These are phyloP conservation scores for Akanthomyces lecanii DNA, from an alignment of 2,329 filamentous ascomycete genomes.

Conservation along the genomic window DNA sequence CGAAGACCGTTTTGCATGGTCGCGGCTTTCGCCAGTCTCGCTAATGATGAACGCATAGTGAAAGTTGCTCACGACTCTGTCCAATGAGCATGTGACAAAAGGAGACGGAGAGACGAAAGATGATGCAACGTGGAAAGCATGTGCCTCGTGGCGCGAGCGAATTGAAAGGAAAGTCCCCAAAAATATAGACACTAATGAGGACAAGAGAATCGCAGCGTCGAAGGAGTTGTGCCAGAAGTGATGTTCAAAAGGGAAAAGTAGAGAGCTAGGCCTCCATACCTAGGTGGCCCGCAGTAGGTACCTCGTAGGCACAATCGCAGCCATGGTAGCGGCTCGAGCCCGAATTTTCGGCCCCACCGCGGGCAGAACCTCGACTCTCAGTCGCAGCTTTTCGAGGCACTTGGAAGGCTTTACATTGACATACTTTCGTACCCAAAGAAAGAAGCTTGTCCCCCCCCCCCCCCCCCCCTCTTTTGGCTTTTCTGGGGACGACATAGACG, in stretches of 20 bases:
- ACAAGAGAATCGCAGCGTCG: background rate
- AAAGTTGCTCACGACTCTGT: background rate
- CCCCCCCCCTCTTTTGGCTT: slow-evolving; percentile 62
- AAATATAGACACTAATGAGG: background rate
- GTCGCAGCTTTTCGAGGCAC: background rate
- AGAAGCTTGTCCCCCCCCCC: background rate
- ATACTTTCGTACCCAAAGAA: background rate
- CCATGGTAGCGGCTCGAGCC: background rate
- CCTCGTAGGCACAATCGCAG: too few relatives aligned
- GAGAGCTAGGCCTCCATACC: background rate
- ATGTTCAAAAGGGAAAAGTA: background rate
- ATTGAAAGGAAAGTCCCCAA: background rate
- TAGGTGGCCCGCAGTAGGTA: background rate
- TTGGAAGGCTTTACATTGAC: background rate
- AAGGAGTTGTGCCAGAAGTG: background rate
- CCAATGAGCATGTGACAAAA: slow-evolving; percentile 2
- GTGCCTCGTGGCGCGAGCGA: background rate
- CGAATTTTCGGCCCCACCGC: slow-evolving; percentile 16
- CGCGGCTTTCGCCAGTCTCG: slow-evolving; percentile 36
- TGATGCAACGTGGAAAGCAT: background rate
- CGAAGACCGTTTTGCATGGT: slow-evolving; percentile 30
- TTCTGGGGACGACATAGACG: slow-evolving; percentile 61
- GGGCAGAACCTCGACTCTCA: background rate
- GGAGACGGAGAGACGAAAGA: background rate
- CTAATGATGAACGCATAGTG: slow-evolving; percentile 27